phyloP scores from a whole-genome alignment of 108 stramenopile species.

The Parietichytrium sp. region DNA sequence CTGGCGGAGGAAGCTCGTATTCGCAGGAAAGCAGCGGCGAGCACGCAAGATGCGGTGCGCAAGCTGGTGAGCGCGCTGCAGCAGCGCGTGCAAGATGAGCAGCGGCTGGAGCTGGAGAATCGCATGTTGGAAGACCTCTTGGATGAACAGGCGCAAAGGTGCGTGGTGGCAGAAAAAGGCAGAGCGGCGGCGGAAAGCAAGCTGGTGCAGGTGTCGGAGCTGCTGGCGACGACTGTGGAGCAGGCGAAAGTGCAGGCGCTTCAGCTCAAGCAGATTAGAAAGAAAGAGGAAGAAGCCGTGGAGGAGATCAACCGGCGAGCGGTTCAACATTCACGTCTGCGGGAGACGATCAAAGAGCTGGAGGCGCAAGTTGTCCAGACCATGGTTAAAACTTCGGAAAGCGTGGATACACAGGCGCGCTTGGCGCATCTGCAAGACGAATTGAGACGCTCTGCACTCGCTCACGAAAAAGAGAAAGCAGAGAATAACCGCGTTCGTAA shows the following conservation, averaged over 20 bases:
- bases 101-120: not conserved
- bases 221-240: not conserved
- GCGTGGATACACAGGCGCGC: not conserved
- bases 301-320: constrained; percentile 8
- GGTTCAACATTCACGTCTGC: not conserved
- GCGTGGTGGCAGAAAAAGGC: not conserved
- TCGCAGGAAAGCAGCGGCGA: too few relatives aligned
- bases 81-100: too few relatives aligned
- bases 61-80: too few relatives aligned
- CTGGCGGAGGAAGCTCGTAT: too few relatives aligned
- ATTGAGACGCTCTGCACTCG: not conserved
- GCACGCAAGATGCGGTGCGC: too few relatives aligned
- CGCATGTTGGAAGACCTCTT: not conserved
- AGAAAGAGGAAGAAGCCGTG: not conserved
- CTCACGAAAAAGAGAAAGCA: not conserved
- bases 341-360: not conserved
- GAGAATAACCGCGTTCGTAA: too few relatives aligned
- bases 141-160: not conserved
- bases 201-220: not conserved
- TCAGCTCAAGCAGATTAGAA: not conserved
- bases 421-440: not conserved
- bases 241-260: not conserved
- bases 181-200: not conserved
- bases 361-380: not conserved
- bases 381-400: not conserved